Conservation (phyloP, 139 green algal genomes). For the Chlamydomonas incerta region DNA sequence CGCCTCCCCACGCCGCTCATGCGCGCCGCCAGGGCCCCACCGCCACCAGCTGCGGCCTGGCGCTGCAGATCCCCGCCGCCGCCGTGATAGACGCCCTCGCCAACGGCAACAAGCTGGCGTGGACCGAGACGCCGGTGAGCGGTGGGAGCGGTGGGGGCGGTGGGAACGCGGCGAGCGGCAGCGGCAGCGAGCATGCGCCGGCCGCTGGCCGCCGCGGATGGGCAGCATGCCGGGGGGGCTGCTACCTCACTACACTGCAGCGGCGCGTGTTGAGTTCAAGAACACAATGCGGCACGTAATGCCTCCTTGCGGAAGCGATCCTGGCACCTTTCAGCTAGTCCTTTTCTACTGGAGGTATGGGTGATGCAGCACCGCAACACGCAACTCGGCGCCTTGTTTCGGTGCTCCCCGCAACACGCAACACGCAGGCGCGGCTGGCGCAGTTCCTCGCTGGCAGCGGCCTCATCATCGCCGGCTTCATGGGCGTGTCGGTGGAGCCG, state of each 20-base stretch:
- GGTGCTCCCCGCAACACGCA: too few relatives aligned
- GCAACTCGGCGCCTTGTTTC: too few relatives aligned
- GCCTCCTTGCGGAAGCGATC: too few relatives aligned
- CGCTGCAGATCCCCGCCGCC: conserved; percentile 38
- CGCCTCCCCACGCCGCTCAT: not conserved
- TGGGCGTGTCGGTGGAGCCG: conserved; percentile 23
- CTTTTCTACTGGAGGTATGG: too few relatives aligned
- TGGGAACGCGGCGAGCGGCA: not conserved
- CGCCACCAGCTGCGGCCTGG: conserved; percentile 35
- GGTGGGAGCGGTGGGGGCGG: not conserved
- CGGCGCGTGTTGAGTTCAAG: too few relatives aligned
- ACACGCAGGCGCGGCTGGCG: conserved; percentile 12
- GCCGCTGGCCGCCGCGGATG: too few relatives aligned
- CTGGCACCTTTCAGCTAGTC: too few relatives aligned
- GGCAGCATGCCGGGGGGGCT: too few relatives aligned
- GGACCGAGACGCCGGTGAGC: conserved; percentile 23
- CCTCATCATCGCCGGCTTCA: conserved; percentile 28
- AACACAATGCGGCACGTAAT: too few relatives aligned
- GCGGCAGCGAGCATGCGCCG: not conserved
- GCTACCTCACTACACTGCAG: too few relatives aligned
- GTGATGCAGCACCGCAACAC: too few relatives aligned
- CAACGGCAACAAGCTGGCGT: conserved; percentile 1
- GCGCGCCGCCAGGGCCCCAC: conserved; percentile 21
- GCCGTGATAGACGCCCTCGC: not conserved
- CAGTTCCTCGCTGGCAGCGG: conserved; percentile 19